These are phyloP conservation scores for Candida buenavistaensis DNA, from an alignment of 1,139 yeast species.

Conservation along the genomic window DNA sequence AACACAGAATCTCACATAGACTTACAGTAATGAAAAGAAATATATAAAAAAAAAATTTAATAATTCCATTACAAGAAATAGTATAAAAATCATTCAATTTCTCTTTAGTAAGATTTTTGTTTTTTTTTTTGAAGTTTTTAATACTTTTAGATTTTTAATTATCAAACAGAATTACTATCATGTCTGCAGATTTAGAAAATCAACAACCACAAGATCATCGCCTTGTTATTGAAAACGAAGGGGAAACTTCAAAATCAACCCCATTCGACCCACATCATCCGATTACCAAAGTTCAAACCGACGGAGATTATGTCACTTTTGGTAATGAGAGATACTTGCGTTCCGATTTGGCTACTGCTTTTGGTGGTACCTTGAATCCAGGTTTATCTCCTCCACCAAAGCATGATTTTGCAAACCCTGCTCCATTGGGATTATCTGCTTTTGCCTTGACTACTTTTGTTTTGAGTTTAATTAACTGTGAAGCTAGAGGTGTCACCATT, in stretches of 20 bases:
- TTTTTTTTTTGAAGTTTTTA: constrained; percentile 1
- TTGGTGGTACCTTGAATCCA: constrained; percentile 72
- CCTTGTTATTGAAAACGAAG: constrained; percentile 15
- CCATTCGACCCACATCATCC: constrained; percentile 18
- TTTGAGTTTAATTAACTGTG: constrained; percentile 54
- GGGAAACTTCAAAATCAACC: constrained; percentile 3
- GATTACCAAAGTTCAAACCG: constrained; percentile 30
- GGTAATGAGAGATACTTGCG: constrained; percentile 71
- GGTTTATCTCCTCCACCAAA: constrained; percentile 65
- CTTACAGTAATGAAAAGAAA: not conserved
- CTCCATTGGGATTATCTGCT: constrained; percentile 82
- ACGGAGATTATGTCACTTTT: constrained; percentile 64
- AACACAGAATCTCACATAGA: too few relatives aligned
- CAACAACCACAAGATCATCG: constrained; percentile 28
- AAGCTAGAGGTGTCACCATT: constrained; percentile 34
- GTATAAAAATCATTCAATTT: constrained; percentile 7
- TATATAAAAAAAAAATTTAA: not conserved
- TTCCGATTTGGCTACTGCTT: constrained; percentile 63
- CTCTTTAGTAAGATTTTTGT: constrained; percentile 1
- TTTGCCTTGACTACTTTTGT: constrained; percentile 87
- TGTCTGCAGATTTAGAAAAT: constrained; percentile 30
- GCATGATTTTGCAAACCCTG: constrained; percentile 81
- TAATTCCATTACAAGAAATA: too few relatives aligned
- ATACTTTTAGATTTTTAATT: not conserved
- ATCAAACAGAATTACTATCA: constrained; percentile 5